Percentiles rank a stretch among this genome's conserved stretches.
These are phyloP conservation scores for Diplosphaera chodatii DNA, from an alignment of 139 green algal species.

Conservation along the genomic window DNA sequence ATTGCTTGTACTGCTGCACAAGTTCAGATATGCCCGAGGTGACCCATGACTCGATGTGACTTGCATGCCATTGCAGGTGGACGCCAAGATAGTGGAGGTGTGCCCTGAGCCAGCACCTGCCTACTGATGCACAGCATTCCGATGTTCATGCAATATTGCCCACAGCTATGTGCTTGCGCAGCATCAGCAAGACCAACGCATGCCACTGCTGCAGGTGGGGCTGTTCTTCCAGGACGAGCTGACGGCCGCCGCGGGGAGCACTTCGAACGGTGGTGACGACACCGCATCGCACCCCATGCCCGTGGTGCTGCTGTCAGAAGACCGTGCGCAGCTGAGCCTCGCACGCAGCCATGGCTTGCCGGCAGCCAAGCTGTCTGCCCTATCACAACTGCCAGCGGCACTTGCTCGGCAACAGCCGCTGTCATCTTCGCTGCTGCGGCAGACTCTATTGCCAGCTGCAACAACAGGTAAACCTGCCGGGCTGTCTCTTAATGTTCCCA, in stretches of 20 bases:
- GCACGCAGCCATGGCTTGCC: conserved; percentile 60
- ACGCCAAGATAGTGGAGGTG: conserved; percentile 52
- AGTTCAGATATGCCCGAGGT: no score
- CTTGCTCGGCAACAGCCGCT: background rate
- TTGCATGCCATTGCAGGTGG: conserved; percentile 6
- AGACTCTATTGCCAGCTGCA: conserved; percentile 4
- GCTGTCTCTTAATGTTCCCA: no score
- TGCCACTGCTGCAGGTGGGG: conserved; percentile 42
- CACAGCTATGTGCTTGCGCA: no score
- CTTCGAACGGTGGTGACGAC: no score
- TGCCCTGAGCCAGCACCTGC: no score
- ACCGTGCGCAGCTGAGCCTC: conserved; percentile 63
- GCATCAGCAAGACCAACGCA: no score
- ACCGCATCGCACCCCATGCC: no score
- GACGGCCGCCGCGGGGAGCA: conserved; percentile 7
- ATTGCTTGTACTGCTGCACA: no score
- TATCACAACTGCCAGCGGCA: background rate
- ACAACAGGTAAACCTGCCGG: background rate
- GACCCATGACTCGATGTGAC: no score
- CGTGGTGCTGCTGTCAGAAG: conserved; percentile 65
- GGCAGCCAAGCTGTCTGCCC: conserved; percentile 28
- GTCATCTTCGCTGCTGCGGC: conserved; percentile 13
- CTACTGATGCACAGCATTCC: no score
- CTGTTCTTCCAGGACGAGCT: conserved; percentile 55
- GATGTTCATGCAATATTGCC: no score